These are phyloP conservation scores for Fusarium praegraminearum DNA, from an alignment of 2,329 filamentous ascomycete genomes.

Conservation along the genomic window DNA sequence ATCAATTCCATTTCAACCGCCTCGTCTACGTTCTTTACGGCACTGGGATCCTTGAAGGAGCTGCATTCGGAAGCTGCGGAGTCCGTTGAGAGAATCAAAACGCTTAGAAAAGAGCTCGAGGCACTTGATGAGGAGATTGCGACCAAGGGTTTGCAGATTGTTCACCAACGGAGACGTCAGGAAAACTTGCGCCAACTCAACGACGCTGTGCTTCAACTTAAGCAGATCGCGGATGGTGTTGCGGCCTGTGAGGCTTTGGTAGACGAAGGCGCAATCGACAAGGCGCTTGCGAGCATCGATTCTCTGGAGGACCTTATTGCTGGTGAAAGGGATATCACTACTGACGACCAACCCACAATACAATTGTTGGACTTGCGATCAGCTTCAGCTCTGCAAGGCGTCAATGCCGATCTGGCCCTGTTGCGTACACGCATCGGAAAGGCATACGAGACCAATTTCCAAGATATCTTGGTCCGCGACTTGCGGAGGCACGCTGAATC, in stretches of 20 bases:
- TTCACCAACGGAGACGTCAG: slow-evolving; percentile 82
- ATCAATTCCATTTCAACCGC: slow-evolving; percentile 97
- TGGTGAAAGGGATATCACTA: slow-evolving; percentile 69
- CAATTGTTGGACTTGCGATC: slow-evolving; percentile 76
- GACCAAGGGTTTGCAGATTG: slow-evolving; percentile 83
- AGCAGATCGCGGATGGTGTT: slow-evolving; percentile 80
- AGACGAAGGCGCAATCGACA: slow-evolving; percentile 84
- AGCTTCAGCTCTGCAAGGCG: slow-evolving; percentile 82
- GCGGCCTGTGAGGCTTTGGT: slow-evolving; percentile 83
- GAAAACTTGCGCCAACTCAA: slow-evolving; percentile 88
- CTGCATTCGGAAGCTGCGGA: slow-evolving; percentile 92
- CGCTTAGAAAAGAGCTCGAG: slow-evolving; percentile 80
- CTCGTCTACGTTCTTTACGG: slow-evolving; percentile 95
- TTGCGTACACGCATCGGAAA: slow-evolving; percentile 86
- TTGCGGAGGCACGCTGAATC: slow-evolving; percentile 82
- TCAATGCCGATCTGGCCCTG: slow-evolving; percentile 80
- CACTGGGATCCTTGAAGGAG: slow-evolving; percentile 88
- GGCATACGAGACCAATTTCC: slow-evolving; percentile 84
- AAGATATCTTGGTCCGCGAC: slow-evolving; percentile 82
- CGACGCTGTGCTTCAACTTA: slow-evolving; percentile 85
- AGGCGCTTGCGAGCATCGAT: slow-evolving; percentile 82
- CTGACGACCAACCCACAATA: slow-evolving; percentile 47
- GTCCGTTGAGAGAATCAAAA: slow-evolving; percentile 88
- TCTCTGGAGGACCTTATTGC: slow-evolving; percentile 82
- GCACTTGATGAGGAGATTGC: slow-evolving; percentile 90